These are phyloP conservation scores for Parastagonospora avenae DNA, from an alignment of 2,329 filamentous ascomycete species.

Conservation along the genomic window DNA sequence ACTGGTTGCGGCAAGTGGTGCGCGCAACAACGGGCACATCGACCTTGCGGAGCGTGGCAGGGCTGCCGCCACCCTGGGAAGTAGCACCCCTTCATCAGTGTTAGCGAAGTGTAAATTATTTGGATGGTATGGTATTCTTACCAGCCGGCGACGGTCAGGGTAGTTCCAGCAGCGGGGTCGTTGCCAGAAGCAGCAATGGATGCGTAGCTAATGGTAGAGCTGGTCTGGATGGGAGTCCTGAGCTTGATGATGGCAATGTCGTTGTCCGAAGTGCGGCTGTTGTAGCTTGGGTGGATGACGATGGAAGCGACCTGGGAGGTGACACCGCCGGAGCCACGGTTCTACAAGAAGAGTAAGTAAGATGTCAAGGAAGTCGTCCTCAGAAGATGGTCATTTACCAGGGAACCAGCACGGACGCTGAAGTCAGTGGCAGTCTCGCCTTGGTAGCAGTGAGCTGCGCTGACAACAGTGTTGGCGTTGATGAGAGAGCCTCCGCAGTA, in stretches of 20 bases:
- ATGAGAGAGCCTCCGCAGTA: conserved; percentile 34
- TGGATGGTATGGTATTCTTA: conserved; percentile 3
- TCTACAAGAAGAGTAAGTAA: conserved; percentile 7
- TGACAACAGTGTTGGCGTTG: conserved; percentile 34
- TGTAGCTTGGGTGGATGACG: conserved; percentile 27
- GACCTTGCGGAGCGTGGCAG: conserved; percentile 30
- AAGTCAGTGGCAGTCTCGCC: conserved; percentile 15
- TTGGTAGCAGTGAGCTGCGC: conserved; percentile 34
- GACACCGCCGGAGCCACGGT: conserved; percentile 25
- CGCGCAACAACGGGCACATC: conserved; percentile 35
- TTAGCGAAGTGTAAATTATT: conserved; percentile 2
- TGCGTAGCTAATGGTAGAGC: conserved; percentile 30
- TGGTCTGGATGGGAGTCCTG: conserved; percentile 23
- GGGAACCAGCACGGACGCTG: conserved; percentile 27
- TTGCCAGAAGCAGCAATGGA: conserved; percentile 24
- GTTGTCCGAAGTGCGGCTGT: conserved; percentile 15
- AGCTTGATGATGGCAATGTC: conserved; percentile 37
- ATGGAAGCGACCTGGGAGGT: conserved; percentile 21
- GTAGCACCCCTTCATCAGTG: conserved; percentile 20
- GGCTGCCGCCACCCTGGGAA: conserved; percentile 7
- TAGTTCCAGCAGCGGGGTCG: conserved; percentile 29
- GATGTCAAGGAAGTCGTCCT: neutral
- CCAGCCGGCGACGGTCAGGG: conserved; percentile 33
- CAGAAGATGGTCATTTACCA: conserved; percentile 14
- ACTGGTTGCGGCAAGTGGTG: conserved; percentile 19